Conservation (phyloP, 2,329 filamentous ascomycete genomes). For the Pseudogymnoascus sp. region DNA sequence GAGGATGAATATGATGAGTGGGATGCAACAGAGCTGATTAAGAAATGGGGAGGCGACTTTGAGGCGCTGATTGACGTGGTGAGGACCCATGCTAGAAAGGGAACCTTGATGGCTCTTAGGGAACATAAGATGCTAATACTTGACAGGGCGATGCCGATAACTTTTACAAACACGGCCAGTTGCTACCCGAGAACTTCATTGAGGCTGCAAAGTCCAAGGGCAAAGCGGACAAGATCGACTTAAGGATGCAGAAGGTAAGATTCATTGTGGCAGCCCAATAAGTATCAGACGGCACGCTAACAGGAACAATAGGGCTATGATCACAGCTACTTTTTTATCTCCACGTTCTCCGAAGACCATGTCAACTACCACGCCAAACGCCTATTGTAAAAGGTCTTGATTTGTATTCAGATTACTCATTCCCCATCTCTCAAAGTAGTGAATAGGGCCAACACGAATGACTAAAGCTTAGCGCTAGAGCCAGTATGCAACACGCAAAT, state of each 20-base stretch:
- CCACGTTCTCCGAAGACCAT: slow-evolving; percentile 83
- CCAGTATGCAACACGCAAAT: neutral
- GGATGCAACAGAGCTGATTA: slow-evolving; percentile 85
- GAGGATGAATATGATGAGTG: slow-evolving; percentile 76
- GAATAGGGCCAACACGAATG: neutral
- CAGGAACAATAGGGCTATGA: slow-evolving; percentile 63
- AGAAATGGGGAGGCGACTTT: slow-evolving; percentile 62
- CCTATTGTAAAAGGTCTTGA: slow-evolving; percentile 38
- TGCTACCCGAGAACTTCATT: slow-evolving; percentile 89
- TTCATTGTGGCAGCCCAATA: neutral
- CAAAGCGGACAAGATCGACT: slow-evolving; percentile 59
- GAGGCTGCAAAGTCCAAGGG: slow-evolving; percentile 71
- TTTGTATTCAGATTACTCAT: slow-evolving; percentile 4
- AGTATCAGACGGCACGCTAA: neutral
- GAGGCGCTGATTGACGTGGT: slow-evolving; percentile 84
- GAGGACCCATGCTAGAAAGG: slow-evolving; percentile 30
- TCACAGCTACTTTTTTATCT: slow-evolving; percentile 96
- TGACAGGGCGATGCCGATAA: slow-evolving; percentile 79
- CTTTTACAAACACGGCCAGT: slow-evolving; percentile 90
- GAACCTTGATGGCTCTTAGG: neutral
- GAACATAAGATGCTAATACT: neutral
- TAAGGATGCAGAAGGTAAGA: slow-evolving; percentile 73
- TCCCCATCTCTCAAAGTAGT: neutral
- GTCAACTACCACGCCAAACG: slow-evolving; percentile 87
- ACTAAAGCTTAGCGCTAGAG: neutral